Evolutionary conservation across 164 flowering plant species (phyloP), one percentile per base, ranked within the genome.

Genomic region (Kingdonia uniflora): DNA sequence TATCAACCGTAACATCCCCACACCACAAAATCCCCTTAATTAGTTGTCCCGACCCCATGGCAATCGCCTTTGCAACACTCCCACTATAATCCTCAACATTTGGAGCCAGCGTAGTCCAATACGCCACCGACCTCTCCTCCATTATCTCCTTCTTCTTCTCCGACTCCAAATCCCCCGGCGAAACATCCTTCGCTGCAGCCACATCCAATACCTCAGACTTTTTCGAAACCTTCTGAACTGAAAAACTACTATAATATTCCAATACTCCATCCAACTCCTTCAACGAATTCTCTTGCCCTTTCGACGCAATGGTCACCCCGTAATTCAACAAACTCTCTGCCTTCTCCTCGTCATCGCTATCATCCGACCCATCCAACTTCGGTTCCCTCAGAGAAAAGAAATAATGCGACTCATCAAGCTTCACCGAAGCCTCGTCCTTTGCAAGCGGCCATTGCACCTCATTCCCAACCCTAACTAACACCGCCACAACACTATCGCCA

Each of bases 41-140:
- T 65, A 92, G 23, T 59, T 86, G 84, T 39, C 91, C 99, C 0
- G 95, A 77, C 25, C 99, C 95, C 0, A 75, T 64, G 0, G 97
- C 95, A 50, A 92, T 81, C 60, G 69, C 46, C 78, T 66, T 81
- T 1, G 97, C 89, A 2, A 74, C 69, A 1, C 19, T 45, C 10
- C 89, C 78, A 51, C 87, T 82, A 45, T 88, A 88, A 45, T 92
- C 96, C 80, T 88, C 99, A 70, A 88, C 97, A 65, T 88, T 86
- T 0, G 97, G 97, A 0, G 99, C 96, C 68, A 89, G 49, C 0
- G 99, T 86, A 0, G 99, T 89, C 99, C 97, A 89, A 24, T 82
- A 92, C 19, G 94, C 94, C 1, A 79, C 78, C 5, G 80, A 74
- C 14, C 64, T 68, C 66, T 74, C 73, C 81, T 80, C 87, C 76